Conservation (phyloP, 2,329 filamentous ascomycete species). For the Neonectria hederae region DNA sequence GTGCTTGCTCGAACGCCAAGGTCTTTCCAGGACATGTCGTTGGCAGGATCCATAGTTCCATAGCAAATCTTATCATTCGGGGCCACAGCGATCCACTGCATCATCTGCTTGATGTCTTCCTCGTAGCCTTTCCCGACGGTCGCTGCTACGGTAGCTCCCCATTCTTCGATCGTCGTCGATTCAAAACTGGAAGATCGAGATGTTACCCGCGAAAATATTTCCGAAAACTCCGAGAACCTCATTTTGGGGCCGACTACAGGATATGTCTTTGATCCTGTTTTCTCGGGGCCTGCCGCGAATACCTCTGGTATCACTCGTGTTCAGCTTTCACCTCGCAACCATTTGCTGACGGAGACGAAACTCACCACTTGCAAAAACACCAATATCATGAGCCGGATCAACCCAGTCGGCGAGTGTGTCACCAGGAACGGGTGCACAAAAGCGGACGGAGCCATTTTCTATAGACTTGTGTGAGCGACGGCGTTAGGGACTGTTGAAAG, state of each 20-base stretch:
- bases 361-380: slow-evolving; percentile 21
- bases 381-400: slow-evolving; percentile 26
- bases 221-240: slow-evolving; percentile 16
- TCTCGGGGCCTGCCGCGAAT: slow-evolving; percentile 20
- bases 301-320: slow-evolving; percentile 6
- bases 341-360: background rate
- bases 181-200: slow-evolving; percentile 17
- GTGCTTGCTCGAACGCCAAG: slow-evolving; percentile 22
- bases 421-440: slow-evolving; percentile 24
- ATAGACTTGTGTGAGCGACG: background rate
- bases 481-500: background rate
- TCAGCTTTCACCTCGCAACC: background rate
- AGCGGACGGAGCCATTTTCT: slow-evolving; percentile 27
- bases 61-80: slow-evolving; percentile 24
- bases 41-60: background rate
- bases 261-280: slow-evolving; percentile 27
- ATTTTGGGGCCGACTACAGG: slow-evolving; percentile 24
- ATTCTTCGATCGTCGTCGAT: slow-evolving; percentile 17
- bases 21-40: slow-evolving; percentile 17
- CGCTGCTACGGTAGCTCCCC: slow-evolving; percentile 5
- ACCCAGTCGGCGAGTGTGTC: slow-evolving; percentile 21
- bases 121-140: slow-evolving; percentile 23
- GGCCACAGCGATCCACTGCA: slow-evolving; percentile 30
- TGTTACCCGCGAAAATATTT: slow-evolving; percentile 18
- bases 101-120: slow-evolving; percentile 32